Evolutionary conservation across 257 asterid species (phyloP).

Genomic region (Anisodus tanguticus): DNA sequence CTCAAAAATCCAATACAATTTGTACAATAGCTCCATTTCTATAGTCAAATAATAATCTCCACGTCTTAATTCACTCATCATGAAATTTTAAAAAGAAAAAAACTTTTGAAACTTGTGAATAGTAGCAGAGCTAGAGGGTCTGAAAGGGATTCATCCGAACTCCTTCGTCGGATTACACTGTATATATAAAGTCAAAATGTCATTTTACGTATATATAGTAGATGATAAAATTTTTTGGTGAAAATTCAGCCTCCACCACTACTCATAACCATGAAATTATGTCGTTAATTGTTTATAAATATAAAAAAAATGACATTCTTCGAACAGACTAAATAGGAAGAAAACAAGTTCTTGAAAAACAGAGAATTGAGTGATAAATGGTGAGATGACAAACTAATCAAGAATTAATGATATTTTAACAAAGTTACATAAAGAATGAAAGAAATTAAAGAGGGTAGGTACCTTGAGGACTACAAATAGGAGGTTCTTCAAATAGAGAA

Average conservation of each 20-base stretch:
- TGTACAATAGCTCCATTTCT: too few species aligned
- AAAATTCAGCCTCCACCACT: background rate
- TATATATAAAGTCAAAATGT: background rate
- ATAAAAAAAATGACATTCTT: background rate
- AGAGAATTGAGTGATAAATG: background rate
- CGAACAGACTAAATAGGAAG: background rate
- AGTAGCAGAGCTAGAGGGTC: background rate
- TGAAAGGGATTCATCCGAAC: too few species aligned
- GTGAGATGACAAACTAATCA: background rate
- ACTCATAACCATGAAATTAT: background rate
- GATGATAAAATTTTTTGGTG: background rate
- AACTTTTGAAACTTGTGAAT: background rate
- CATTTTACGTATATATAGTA: background rate
- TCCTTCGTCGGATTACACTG: background rate
- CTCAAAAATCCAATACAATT: background rate
- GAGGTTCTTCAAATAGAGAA: conserved; percentile 88
- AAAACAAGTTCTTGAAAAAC: background rate
- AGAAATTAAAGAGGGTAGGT: background rate
- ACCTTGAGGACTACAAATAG: conserved; percentile 73
- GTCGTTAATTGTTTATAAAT: background rate
- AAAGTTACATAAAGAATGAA: background rate
- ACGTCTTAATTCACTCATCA: background rate
- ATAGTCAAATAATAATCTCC: background rate
- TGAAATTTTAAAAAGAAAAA: background rate
- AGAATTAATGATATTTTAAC: background rate